A percentile compares a stretch with the other conserved stretches of the same genome.
These are phyloP conservation scores for Leishmania major DNA, from an alignment of 208 protist genomes.

Conservation along the genomic window DNA sequence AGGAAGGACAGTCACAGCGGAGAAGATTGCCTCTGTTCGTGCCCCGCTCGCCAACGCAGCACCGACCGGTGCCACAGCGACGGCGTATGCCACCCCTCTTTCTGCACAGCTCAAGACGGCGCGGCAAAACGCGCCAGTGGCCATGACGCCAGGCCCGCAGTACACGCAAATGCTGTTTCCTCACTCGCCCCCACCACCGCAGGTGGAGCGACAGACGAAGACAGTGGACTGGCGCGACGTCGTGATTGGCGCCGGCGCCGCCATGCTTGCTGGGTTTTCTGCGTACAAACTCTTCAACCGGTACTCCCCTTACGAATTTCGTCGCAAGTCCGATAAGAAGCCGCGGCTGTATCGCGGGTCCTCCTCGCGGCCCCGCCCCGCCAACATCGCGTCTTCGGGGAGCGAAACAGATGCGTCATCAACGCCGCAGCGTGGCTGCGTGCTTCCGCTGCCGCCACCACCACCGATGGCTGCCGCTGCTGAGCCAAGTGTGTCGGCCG, in stretches of 20 bases:
- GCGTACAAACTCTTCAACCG: constrained; percentile 69
- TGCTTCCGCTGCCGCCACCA: constrained; percentile 22
- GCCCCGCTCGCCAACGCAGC: constrained; percentile 2
- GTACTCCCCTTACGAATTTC: constrained; percentile 84
- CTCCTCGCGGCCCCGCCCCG: constrained; percentile 2
- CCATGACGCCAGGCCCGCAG: constrained; percentile 15
- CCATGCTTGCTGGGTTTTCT: constrained; percentile 47
- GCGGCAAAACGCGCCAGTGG: neutral
- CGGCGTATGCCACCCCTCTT: neutral
- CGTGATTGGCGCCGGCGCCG: constrained; percentile 73
- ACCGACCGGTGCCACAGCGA: neutral
- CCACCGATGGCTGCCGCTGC: constrained; percentile 19
- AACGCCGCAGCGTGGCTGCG: constrained; percentile 7
- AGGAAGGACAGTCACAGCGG: constrained; percentile 46
- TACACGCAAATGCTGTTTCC: constrained; percentile 55
- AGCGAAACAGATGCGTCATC: constrained; percentile 31
- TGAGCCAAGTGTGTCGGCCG: constrained; percentile 1
- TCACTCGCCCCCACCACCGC: constrained; percentile 32
- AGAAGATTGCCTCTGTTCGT: constrained; percentile 46
- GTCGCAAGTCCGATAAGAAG: constrained; percentile 61
- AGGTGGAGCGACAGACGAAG: constrained; percentile 22
- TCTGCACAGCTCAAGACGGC: constrained; percentile 12
- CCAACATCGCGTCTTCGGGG: constrained; percentile 21
- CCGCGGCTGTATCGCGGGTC: constrained; percentile 12
- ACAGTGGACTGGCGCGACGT: constrained; percentile 73